phyloP scores from a whole-genome alignment of 371 early-diverging fungal species.

The Rhizomucor pusillus region DNA sequence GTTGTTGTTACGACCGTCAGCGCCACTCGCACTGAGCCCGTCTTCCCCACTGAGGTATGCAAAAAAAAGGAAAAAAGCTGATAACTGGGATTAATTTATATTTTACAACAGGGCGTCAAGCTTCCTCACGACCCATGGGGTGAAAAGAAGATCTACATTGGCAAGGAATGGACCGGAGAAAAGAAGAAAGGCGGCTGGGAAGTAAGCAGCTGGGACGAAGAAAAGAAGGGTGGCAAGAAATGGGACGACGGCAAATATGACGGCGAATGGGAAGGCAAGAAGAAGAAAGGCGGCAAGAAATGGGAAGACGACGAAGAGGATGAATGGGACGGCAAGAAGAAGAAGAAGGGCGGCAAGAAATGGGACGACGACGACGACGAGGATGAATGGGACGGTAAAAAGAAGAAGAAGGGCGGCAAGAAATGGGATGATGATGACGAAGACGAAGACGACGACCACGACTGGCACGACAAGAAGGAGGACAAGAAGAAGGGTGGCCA shows the following conservation, averaged over 20 bases:
- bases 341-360: slow-evolving; percentile 6
- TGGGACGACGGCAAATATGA: slow-evolving; percentile 5
- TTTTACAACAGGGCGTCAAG: neutral
- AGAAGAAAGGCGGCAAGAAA: slow-evolving; percentile 6
- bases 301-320: slow-evolving; percentile 1
- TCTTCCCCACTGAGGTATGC: slow-evolving; percentile 9
- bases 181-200: neutral
- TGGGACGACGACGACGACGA: slow-evolving; percentile 6
- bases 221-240: slow-evolving; percentile 2
- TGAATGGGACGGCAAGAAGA: slow-evolving; percentile 4
- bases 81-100: no score
- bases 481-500: slow-evolving; percentile 6
- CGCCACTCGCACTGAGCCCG: slow-evolving; percentile 5
- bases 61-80: no score
- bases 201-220: neutral
- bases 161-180: neutral
- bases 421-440: slow-evolving; percentile 5
- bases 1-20: slow-evolving; percentile 9
- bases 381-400: neutral
- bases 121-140: neutral
- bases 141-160: neutral
- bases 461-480: neutral
- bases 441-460: slow-evolving; percentile 4
- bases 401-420: slow-evolving; percentile 5
- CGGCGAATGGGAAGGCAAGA: neutral